phyloP scores from a whole-genome alignment of 495 filamentous ascomycete species.

The Talaromyces wortmannii region DNA sequence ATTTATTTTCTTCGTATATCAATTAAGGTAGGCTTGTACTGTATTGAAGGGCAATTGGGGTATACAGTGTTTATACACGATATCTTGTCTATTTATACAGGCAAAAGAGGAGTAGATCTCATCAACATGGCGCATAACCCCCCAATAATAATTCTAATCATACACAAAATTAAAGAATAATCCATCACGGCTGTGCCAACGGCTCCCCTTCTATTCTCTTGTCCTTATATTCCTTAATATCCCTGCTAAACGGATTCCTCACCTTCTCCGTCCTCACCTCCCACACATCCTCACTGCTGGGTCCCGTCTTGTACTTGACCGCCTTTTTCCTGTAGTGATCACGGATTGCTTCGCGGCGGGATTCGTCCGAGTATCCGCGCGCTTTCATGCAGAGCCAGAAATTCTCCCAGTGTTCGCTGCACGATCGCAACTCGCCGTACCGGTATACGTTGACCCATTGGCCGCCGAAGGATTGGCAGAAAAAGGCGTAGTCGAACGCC shows the following conservation, averaged over 20 bases:
- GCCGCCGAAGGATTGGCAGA: constrained; percentile 88
- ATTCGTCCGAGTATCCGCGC: constrained; percentile 28
- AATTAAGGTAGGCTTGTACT: background rate
- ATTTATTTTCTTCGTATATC: background rate
- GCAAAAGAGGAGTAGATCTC: background rate
- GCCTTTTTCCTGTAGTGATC: constrained; percentile 69
- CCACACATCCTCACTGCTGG: constrained; percentile 95
- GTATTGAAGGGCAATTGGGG: background rate
- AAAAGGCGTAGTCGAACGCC: constrained; percentile 89
- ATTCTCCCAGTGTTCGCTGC: constrained; percentile 75
- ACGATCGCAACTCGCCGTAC: constrained; percentile 64
- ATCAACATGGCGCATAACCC: background rate
- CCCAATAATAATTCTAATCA: background rate
- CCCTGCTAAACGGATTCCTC: constrained; percentile 46
- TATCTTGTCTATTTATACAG: background rate
- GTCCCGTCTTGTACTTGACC: constrained; percentile 61
- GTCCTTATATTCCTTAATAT: constrained; percentile 50
- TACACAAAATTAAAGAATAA: no score
- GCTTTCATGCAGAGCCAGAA: constrained; percentile 96
- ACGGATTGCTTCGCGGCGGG: constrained; percentile 51
- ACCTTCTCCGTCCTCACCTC: constrained; percentile 50
- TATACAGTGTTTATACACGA: background rate
- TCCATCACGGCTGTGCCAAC: background rate
- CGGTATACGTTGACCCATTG: constrained; percentile 87
- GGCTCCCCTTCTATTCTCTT: constrained; percentile 44